Evolutionary conservation across 306 rosid genomes (phyloP).

Genomic region (Cicer yamashitae): DNA sequence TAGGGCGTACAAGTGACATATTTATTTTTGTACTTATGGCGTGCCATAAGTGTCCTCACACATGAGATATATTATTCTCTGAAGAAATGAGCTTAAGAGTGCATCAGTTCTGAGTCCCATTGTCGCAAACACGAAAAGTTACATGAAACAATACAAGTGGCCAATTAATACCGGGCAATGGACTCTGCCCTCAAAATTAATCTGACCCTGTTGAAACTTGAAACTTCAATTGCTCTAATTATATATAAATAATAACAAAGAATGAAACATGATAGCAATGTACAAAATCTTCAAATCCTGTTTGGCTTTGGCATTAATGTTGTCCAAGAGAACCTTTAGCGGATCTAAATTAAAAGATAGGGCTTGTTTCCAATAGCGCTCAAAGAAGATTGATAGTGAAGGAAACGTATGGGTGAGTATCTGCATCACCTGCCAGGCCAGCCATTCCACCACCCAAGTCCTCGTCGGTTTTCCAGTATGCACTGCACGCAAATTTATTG

Average conservation of each 20-base stretch:
- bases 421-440: constrained; percentile 82
- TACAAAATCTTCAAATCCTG: constrained; percentile 59
- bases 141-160: constrained; percentile 34
- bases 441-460: constrained; percentile 80
- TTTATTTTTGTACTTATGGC: constrained; percentile 28
- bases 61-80: constrained; percentile 23
- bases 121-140: constrained; percentile 39
- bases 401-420: constrained; percentile 82
- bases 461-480: constrained; percentile 82
- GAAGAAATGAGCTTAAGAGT: constrained; percentile 22
- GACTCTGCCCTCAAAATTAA: constrained; percentile 29
- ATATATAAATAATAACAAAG: constrained; percentile 54
- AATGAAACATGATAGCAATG: constrained; percentile 51
- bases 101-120: constrained; percentile 33
- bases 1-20: constrained; percentile 19
- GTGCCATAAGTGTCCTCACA: not conserved
- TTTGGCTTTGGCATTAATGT: constrained; percentile 55
- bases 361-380: constrained; percentile 36
- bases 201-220: constrained; percentile 41
- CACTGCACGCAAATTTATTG: constrained; percentile 55
- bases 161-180: constrained; percentile 35
- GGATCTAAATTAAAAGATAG: constrained; percentile 38
- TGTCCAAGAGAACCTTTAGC: constrained; percentile 47
- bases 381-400: constrained; percentile 79
- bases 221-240: constrained; percentile 47